Evolutionary conservation across 257 asterid species (phyloP).

Genomic region (Gardenia jasminoides): DNA sequence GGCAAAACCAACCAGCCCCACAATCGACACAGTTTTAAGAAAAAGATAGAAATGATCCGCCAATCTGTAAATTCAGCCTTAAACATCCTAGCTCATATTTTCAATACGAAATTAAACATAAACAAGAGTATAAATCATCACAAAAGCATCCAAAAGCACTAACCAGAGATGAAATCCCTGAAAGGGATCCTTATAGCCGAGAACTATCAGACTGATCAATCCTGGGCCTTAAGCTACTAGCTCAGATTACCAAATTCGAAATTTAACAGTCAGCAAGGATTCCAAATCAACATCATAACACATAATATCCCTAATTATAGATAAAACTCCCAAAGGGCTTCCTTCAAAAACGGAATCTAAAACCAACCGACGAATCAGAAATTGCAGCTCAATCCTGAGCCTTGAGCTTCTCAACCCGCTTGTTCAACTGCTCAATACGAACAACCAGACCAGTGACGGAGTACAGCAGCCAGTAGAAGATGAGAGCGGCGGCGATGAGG

Average conservation of each 20-base stretch:
- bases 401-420: conserved; percentile 51
- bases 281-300: neutral
- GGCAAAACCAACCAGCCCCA: neutral
- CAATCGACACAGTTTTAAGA: neutral
- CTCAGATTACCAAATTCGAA: neutral
- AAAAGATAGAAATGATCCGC: neutral
- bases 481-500: conserved; percentile 76
- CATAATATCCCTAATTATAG: neutral
- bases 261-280: neutral
- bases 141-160: neutral
- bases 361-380: conserved; percentile 4
- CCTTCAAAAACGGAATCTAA: neutral
- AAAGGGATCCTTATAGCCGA: neutral
- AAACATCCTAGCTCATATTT: neutral
- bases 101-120: neutral
- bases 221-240: conserved; percentile 20
- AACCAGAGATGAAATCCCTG: neutral
- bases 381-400: conserved; percentile 41
- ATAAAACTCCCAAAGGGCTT: neutral
- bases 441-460: conserved; percentile 80
- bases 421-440: conserved; percentile 55
- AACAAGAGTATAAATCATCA: neutral
- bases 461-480: conserved; percentile 88
- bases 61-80: neutral
- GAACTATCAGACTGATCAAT: conserved; percentile 17